Conservation (phyloP, 208 protist species). For the Lotmaria passim region DNA sequence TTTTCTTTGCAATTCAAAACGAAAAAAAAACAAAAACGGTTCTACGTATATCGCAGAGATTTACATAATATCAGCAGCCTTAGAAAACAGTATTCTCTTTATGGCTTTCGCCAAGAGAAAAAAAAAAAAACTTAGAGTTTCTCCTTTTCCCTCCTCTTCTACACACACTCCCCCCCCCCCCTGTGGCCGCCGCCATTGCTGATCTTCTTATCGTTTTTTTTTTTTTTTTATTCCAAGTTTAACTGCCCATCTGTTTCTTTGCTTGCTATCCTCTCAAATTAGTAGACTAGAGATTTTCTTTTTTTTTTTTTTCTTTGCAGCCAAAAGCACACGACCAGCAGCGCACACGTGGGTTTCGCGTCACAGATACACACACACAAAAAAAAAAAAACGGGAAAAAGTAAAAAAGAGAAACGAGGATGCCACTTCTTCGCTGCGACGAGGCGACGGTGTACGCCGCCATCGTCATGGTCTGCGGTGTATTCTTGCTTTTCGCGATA, state of each 20-base stretch:
- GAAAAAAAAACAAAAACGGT: no score
- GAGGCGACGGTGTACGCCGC: conserved; percentile 24
- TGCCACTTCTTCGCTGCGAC: conserved; percentile 17
- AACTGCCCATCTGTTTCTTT: conserved; percentile 3
- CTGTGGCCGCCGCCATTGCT: no score
- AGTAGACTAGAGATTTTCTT: no score
- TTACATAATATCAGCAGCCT: neutral
- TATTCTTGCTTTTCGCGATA: neutral
- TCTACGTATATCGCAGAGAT: no score
- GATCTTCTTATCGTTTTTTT: neutral
- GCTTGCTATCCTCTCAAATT: neutral
- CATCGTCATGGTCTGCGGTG: neutral
- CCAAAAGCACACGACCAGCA: neutral
- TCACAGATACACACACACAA: neutral
- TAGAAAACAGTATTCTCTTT: conserved; percentile 14
- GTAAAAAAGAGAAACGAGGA: no score
- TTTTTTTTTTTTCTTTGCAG: no score
- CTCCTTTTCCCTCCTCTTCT: neutral
- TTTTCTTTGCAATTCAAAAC: no score
- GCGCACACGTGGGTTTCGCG: neutral
- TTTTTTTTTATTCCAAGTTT: conserved; percentile 8
- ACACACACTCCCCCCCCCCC: neutral
- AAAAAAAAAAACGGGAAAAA: neutral
- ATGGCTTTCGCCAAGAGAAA: no score
- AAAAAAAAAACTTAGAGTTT: no score